Conservation (phyloP, 2,329 filamentous ascomycete genomes). For the Hymenoscyphus linearis region DNA sequence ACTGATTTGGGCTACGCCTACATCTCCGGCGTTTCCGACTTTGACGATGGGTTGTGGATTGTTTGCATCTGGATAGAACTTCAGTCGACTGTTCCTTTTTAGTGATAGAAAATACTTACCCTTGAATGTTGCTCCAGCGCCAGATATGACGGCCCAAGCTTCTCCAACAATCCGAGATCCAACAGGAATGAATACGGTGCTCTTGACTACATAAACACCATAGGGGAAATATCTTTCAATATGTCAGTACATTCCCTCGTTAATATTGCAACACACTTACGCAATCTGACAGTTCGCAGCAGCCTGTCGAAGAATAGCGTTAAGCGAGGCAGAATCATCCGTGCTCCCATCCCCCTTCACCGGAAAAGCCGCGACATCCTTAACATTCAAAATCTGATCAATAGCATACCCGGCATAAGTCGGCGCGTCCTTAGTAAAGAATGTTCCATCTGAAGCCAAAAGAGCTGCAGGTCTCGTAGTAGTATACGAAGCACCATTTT, state of each 20-base stretch:
- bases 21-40: slow-evolving; percentile 45
- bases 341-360: slow-evolving; percentile 11
- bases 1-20: slow-evolving; percentile 44
- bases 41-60: slow-evolving; percentile 43
- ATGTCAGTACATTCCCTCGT: background rate
- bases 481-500: background rate
- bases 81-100: background rate
- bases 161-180: slow-evolving; percentile 50
- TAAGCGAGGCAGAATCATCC: slow-evolving; percentile 38
- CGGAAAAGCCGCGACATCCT: slow-evolving; percentile 1
- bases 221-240: slow-evolving; percentile 35
- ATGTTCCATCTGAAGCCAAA: background rate
- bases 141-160: slow-evolving; percentile 46
- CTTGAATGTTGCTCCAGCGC: slow-evolving; percentile 39
- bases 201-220: slow-evolving; percentile 40
- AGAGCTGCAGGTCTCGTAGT: background rate
- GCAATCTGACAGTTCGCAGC: slow-evolving; percentile 14
- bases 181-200: slow-evolving; percentile 41
- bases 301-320: slow-evolving; percentile 49
- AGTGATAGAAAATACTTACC: slow-evolving; percentile 23
- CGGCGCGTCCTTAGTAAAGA: background rate
- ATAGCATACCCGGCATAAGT: slow-evolving; percentile 4
- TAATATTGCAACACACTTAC: background rate
- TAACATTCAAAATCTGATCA: slow-evolving; percentile 4
- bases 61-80: background rate